Evolutionary conservation across 768 basidiomycete genomes (phyloP), one percentile per base, ranked within the genome.

Genomic region (Trametes meyenii): DNA sequence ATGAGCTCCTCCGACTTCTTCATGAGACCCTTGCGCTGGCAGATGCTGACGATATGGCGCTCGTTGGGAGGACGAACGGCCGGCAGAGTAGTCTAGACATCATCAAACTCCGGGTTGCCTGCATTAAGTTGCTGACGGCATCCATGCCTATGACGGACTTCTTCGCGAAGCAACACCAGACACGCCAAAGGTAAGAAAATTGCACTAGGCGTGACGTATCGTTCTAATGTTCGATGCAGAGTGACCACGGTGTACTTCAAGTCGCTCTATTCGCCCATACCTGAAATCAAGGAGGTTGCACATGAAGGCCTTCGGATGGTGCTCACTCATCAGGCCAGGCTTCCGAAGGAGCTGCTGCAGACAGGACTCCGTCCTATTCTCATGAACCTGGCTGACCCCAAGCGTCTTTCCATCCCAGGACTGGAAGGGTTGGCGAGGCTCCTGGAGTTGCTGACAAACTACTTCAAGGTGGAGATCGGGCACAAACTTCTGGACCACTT

Each of bases 381-480:
- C 59, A 97, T 98, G 89, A 98, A 98, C 71, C 85, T 99, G 24
- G 95, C 96, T 2, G 97, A 98, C 75, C 92, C 96, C 39, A 96
- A 96, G 70, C 86, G 94, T 38, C 82, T 99, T 36, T 95, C 94
- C 7, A 91, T 97, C 24, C 85, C 92, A 5, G 96, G 96, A 11
- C 73, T 96, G 58, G 95, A 99, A 73, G 97, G 97, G 3, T 79
- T 99, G 23, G 96, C 96, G 13, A 88, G 96, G 13, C 83, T 99
- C 50, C 79, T 99, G 50, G 94, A 97, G 73, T 83, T 99, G 7
- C 77, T 99, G 57, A 97, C 95, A 40, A 98, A 98, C 73, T 98
- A 99, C 76, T 99, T 99, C 86, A 98, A 98, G 74, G 96, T 99
- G 17, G 97, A 99, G 77, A 98, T 99, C 61, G 97, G 97, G 0